Base-by-base conservation (phyloP, 768 basidiomycete genomes). In the Podaxis pistillaris region DNA sequence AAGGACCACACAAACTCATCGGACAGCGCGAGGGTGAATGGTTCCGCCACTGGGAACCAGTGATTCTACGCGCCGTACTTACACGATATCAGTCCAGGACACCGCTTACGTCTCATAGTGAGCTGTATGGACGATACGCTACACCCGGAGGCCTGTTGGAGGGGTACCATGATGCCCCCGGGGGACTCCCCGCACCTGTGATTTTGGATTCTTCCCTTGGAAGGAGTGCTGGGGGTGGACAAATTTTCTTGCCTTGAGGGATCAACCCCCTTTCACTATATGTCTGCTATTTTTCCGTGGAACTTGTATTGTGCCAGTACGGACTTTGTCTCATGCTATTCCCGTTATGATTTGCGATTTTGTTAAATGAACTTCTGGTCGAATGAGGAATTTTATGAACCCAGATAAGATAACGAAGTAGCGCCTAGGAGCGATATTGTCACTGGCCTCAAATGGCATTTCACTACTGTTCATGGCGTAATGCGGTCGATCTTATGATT, bases 21-120 rank as follows among this genome's bases (percentile, higher is more conserved):
- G 93, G 92, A 4, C 68, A 85, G 60, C 79, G 79, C 63, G 93
- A 94, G 73, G 88, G 86, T 7, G 83, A 88, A 64, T 95, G 92
- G 92, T 89, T 93, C 71, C 82, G 80, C 70, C 78, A 77, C 58
- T 94, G 93, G 91, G 89, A 93, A 68, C 78, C 77, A 26, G 78
- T 85, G 0, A 91, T 95, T 58, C 77, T 76, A 47, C 79, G 83
- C 24, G 85, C 85, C 0, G 90, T 93, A 1, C 64, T 75, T 4
- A 73, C 71, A 57, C 75, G 78, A 19, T 75, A 81, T 65, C 78
- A 77, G 55, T 81, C 82, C 3, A 71, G 74, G 7, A 73, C 70
- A 15, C 76, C 74, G 1, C 69, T 75, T 17, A 55, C 64, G 26
- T 46, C 52, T n/a, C 57, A 47, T 37, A 56, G n/a, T 26, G 60